Base-by-base conservation (phyloP, 129 eudicot species). In the Tagetes patula region DNA sequence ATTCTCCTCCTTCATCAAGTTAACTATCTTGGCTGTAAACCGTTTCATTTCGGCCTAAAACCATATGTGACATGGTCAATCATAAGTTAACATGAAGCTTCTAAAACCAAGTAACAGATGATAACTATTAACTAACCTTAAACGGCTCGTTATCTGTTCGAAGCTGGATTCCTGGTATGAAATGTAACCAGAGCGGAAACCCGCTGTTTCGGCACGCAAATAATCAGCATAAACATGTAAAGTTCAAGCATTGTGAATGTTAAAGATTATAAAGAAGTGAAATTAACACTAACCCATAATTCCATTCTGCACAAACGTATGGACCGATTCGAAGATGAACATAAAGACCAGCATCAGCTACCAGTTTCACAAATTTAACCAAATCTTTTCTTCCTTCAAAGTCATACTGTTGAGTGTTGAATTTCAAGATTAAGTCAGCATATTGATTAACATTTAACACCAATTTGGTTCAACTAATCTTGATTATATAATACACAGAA, bases 271-370 rank as follows among this genome's bases (percentile, higher is more conserved):
- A 73, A 66, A 73, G 14, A 4, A 6, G 5, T 45, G 42, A 53
- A 66, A 62, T 14, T 4, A 56, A 55, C 46, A 75, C 81, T 77
- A 37, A 95, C 99, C 97, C 99, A 40, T 90, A 95, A 74, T 90
- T 95, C 99, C 99, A 95, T 68, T 95, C 99, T 6, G 99, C 99
- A 69, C 99, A 95, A 7, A 82, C 97, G 53, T 95, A 95, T 43
- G 99, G 99, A 31, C 99, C 99, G 7, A 95, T 95, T 37, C 99
- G 87, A 1, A 95, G 85, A 81, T 91, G 97, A 83, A 77, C 97
- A 71, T 79, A 95, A 47, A 95, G 71, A 66, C 97, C 99, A 70
- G 99, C 97, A 60, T 90, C 94, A 8, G 65, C 85, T 11, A 91
- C 87, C 79, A 86, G 74, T 72, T 95, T 95, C 67, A 90, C 83